Evolutionary conservation across 148 eudicot genomes (phyloP), one percentile per base, ranked within the genome.

Genomic region (Rhododendron simsii): DNA sequence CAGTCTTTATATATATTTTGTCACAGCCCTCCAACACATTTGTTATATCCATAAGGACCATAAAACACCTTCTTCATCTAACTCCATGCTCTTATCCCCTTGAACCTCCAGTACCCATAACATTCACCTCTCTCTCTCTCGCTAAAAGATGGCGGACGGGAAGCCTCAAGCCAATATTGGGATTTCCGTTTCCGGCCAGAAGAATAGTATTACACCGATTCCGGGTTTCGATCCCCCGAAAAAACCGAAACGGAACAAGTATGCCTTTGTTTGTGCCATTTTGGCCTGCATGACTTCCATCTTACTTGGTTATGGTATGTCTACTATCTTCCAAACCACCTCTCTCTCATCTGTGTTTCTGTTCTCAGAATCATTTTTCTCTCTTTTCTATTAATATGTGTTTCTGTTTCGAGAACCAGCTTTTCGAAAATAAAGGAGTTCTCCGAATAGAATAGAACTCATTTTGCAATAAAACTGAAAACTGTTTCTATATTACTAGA

Each of bases 281-380:
- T 81, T 92, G 48, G 92, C 91, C 78, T 92, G 92, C 86, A 89
- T 92, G 93, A 86, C 91, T 57, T 90, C 93, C 84, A 88, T 90
- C 84, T 88, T 92, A 82, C 86, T 92, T 11, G 92, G 93, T 44
- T 92, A 92, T 80, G 93, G 93, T 92, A 87, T 76, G 89, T 35
- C 35, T 47, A 16, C 45, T 41, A 41, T 41, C 45, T 41, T 41
- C 7, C 45, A 41, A 41, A 41, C 45, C 79, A 12, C 61, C 18
- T 7, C 47, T 37, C 5, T 41, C 8, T 41, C 10, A 4, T 75
- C 37, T 75, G 23, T 15, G 9, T 23, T 8, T 63, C 28, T 23
- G 7, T 57, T 16, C 18, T 3, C 23, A 15, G 23, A 57, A 57
- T 57, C 61, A 57, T 9, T 48, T 48, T 16, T 75, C 11, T 2